Evolutionary conservation across 192 early-diverging fungal genomes (phyloP), one percentile per base, ranked within the genome.

Genomic region (Gamsiella multidivaricata): DNA sequence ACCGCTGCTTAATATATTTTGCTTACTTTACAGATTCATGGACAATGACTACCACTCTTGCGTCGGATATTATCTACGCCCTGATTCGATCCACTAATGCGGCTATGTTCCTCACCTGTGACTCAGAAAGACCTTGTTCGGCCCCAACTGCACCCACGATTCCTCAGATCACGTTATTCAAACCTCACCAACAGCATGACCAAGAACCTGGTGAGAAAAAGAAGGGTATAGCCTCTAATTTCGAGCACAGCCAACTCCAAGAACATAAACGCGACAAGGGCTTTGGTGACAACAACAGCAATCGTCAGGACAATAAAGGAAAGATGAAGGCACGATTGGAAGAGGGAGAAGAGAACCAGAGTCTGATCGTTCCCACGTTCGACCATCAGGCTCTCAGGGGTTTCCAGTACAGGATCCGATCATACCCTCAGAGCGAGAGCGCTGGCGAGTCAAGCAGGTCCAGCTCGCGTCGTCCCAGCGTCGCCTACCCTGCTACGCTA

Each of bases 361-460:
- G 20, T 15, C 7, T 14, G 33, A n/a, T n/a, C 32, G 12, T 5
- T 2, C 22, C 34, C 5, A 15, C 42, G 22, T 26, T 43, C 39
- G 15, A 15, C 56, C 17, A 29, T 25, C 22, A 26, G 39, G 28
- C 23, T 5, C 28, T 58, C 23, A 22, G 39, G 41, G 23, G 12
- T 15, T 15, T 18, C 8, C 26, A 3, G 12, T 12, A 26, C 22
- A 8, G 39, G 42, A 0, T 23, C 26, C 23, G 14, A 20, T 31
- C 20, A 12, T 37, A 37, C 23, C 14, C 20, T 11, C 11, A 23
- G 14, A 49, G 31, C 3, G 41, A 33, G n/a, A 23, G 49, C 2
- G 22, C 20, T 5, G 62, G 62, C 2, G 62, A 65, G 17, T 65
- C 49, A 14, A 65, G 62, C 50, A 15, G 62, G 9, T 53, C 62